Conservation (phyloP, 164 flowering plant genomes). For the Litsea cubeba region DNA sequence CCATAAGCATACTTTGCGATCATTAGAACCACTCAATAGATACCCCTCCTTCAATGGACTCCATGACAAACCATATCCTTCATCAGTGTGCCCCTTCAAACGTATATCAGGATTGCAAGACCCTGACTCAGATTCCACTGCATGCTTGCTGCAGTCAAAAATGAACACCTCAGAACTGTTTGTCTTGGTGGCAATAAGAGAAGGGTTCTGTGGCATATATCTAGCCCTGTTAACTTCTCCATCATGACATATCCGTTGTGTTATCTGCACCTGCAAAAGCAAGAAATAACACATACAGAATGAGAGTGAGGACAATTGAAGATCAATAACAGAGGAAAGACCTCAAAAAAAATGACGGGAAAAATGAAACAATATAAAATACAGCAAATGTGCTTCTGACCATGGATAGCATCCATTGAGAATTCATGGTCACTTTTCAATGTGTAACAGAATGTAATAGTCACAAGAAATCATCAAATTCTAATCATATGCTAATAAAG, state of each 20-base stretch:
- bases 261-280: conserved; percentile 55
- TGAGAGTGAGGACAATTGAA: not conserved
- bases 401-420: too few relatives aligned
- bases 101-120: conserved; percentile 59
- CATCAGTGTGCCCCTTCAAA: conserved; percentile 76
- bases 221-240: conserved; percentile 91
- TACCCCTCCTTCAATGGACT: conserved; percentile 72
- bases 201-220: conserved; percentile 73
- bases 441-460: too few relatives aligned
- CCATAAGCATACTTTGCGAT: conserved; percentile 82
- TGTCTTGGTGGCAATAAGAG: conserved; percentile 77
- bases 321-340: not conserved
- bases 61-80: conserved; percentile 96
- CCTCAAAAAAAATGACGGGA: not conserved
- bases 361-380: too few relatives aligned
- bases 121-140: conserved; percentile 23
- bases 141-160: conserved; percentile 52
- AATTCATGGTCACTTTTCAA: too few relatives aligned
- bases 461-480: too few relatives aligned
- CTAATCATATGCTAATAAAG: too few relatives aligned
- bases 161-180: conserved; percentile 62
- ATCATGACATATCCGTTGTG: conserved; percentile 59
- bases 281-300: not conserved
- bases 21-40: conserved; percentile 86
- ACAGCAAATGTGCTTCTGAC: too few relatives aligned